These are phyloP conservation scores for Rhizopogon vesiculosus DNA, from an alignment of 768 basidiomycete species.

Conservation along the genomic window DNA sequence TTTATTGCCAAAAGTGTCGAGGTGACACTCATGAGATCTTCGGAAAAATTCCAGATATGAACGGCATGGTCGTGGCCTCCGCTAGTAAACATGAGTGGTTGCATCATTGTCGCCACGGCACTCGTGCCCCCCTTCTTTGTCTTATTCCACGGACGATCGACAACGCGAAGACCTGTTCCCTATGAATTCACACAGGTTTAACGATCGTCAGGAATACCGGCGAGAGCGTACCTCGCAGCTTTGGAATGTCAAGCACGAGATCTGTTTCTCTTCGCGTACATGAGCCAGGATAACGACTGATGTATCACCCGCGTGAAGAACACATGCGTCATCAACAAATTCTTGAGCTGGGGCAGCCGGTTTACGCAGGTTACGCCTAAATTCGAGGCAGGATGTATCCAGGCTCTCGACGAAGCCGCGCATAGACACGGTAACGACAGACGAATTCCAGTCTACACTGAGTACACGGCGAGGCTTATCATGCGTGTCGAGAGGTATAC, in stretches of 20 bases:
- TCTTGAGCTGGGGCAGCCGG: conserved; percentile 22
- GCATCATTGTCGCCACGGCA: conserved; percentile 36
- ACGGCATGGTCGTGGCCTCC: conserved; percentile 47
- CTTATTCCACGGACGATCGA: conserved; percentile 26
- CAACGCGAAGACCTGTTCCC: conserved; percentile 1
- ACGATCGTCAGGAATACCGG: not conserved
- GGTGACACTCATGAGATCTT: conserved; percentile 27
- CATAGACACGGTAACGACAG: conserved; percentile 31
- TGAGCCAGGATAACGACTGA: conserved; percentile 33
- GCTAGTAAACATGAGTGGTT: conserved; percentile 39
- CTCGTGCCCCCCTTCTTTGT: conserved; percentile 38
- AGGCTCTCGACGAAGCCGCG: conserved; percentile 32
- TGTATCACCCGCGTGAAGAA: conserved; percentile 22
- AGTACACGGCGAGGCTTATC: conserved; percentile 40
- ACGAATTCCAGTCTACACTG: conserved; percentile 6
- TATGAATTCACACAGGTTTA: not conserved
- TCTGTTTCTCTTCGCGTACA: conserved; percentile 30
- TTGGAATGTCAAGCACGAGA: conserved; percentile 17
- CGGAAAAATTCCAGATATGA: conserved; percentile 41
- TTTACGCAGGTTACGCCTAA: conserved; percentile 12
- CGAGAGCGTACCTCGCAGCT: not conserved
- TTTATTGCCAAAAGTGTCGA: conserved; percentile 31
- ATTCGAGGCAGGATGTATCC: conserved; percentile 15
- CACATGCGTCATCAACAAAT: conserved; percentile 39
- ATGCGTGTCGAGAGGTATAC: conserved; percentile 20